phyloP scores from a whole-genome alignment of 83 land plant species.

The Picea abies region DNA sequence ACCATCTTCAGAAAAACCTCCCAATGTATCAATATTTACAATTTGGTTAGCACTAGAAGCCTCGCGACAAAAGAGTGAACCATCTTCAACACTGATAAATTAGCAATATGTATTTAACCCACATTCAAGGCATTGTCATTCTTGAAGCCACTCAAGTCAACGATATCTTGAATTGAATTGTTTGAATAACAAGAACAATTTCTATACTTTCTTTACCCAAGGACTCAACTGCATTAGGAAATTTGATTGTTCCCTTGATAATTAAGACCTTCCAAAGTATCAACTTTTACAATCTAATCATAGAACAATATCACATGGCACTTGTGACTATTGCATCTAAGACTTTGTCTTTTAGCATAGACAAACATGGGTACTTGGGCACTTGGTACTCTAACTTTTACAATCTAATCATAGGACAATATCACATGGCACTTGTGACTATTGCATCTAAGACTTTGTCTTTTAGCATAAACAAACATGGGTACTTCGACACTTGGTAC shows the following conservation, averaged over 20 bases:
- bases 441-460: too few relatives aligned
- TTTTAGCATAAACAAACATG: too few relatives aligned
- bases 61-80: slow-evolving; percentile 5
- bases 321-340: too few relatives aligned
- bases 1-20: slow-evolving; percentile 24
- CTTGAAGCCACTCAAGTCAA: background rate
- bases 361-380: too few relatives aligned
- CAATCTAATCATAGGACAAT: too few relatives aligned
- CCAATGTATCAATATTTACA: slow-evolving; percentile 43
- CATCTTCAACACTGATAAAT: background rate
- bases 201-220: background rate
- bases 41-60: slow-evolving; percentile 17
- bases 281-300: too few relatives aligned
- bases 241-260: background rate
- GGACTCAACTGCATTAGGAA: background rate
- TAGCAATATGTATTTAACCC: background rate
- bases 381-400: too few relatives aligned
- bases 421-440: too few relatives aligned
- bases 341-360: too few relatives aligned
- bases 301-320: too few relatives aligned
- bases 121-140: background rate
- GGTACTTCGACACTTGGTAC: too few relatives aligned
- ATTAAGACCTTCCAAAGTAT: too few relatives aligned
- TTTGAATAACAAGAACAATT: background rate
- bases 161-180: background rate